phyloP scores from a whole-genome alignment of 495 filamentous ascomycete species.

The Aspergillus ostianus region DNA sequence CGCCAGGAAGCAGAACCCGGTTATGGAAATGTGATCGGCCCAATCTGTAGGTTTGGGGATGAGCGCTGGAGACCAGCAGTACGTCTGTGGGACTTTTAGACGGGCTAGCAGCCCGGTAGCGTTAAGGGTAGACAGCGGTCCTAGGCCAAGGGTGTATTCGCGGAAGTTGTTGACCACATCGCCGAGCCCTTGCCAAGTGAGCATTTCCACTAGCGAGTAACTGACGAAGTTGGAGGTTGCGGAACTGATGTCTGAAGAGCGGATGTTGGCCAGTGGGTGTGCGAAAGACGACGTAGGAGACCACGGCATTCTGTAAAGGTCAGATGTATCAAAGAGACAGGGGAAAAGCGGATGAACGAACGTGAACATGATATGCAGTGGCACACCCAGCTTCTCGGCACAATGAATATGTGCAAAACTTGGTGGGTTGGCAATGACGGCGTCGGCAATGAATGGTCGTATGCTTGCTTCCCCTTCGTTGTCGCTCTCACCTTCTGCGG shows the following conservation, averaged over 20 bases:
- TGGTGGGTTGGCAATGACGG: constrained; percentile 82
- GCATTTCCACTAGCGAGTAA: constrained; percentile 75
- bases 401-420: constrained; percentile 82
- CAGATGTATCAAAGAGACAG: background rate
- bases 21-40: constrained; percentile 66
- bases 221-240: constrained; percentile 69
- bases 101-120: constrained; percentile 64
- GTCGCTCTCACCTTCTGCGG: constrained; percentile 51
- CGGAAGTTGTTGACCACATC: constrained; percentile 75
- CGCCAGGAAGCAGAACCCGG: constrained; percentile 73
- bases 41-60: constrained; percentile 56
- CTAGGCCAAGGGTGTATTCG: constrained; percentile 61
- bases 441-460: constrained; percentile 72
- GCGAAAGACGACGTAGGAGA: constrained; percentile 53
- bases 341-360: constrained; percentile 29
- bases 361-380: constrained; percentile 84
- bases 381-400: constrained; percentile 74
- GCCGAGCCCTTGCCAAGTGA: constrained; percentile 80
- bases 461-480: constrained; percentile 34
- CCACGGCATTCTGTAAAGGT: constrained; percentile 57
- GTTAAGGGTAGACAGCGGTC: constrained; percentile 63
- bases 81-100: constrained; percentile 72
- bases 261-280: constrained; percentile 56
- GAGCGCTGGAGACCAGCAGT: constrained; percentile 56
- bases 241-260: constrained; percentile 50